Evolutionary conservation across 495 filamentous ascomycete genomes (phyloP).

Genomic region (Annulohypoxylon nitens): DNA sequence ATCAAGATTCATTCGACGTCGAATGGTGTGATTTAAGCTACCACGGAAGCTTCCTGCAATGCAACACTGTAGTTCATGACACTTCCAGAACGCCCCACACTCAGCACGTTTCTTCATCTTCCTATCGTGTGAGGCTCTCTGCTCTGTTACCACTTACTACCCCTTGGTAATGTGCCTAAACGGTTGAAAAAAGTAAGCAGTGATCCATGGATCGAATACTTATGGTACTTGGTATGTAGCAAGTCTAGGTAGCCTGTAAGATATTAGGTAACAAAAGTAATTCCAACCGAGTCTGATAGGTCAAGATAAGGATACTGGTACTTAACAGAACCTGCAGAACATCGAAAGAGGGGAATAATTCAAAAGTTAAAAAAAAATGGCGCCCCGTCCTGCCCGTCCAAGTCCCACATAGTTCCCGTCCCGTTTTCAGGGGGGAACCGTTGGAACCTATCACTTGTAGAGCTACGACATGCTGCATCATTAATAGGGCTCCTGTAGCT

Average conservation of each 20-base stretch:
- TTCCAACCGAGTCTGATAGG: neutral
- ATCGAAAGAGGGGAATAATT: neutral
- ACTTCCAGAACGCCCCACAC: constrained; percentile 20
- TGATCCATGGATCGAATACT: neutral
- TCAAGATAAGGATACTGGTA: constrained; percentile 13
- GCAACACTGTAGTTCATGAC: constrained; percentile 29
- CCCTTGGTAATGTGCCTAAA: constrained; percentile 32
- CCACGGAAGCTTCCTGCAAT: constrained; percentile 34
- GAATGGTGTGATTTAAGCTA: constrained; percentile 41
- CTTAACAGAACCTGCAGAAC: no score
- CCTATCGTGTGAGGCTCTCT: constrained; percentile 42
- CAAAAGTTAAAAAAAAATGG: neutral
- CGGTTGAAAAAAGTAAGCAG: constrained; percentile 24
- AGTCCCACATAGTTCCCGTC: constrained; percentile 13
- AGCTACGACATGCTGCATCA: neutral
- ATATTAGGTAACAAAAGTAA: constrained; percentile 15
- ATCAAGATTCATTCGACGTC: constrained; percentile 21
- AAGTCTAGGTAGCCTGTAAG: neutral
- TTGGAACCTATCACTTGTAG: neutral
- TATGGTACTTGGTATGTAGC: neutral
- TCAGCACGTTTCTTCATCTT: constrained; percentile 11
- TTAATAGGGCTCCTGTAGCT: neutral
- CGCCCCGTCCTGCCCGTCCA: neutral
- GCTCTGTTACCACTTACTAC: neutral
- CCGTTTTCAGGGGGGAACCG: neutral